These are phyloP conservation scores for Phaffomyces opuntiae DNA, from an alignment of 805 yeast species.

Conservation along the genomic window DNA sequence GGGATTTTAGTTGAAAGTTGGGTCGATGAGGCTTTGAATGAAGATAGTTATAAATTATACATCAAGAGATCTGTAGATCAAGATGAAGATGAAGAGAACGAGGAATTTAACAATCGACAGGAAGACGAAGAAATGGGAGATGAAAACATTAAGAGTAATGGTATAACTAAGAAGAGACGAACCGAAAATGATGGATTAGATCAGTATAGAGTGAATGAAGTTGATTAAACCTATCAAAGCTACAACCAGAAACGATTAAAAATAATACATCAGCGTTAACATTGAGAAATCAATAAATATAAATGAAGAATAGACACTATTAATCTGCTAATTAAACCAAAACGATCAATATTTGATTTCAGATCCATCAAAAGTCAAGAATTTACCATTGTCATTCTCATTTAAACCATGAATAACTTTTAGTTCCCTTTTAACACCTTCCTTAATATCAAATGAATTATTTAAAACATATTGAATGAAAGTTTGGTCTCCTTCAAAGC, in stretches of 20 bases:
- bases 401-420: slow-evolving; percentile 10
- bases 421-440: slow-evolving; percentile 15
- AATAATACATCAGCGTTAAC: too few relatives aligned
- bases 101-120: too few relatives aligned
- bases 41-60: slow-evolving; percentile 1
- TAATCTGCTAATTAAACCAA: too few relatives aligned
- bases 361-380: slow-evolving; percentile 14
- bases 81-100: background rate
- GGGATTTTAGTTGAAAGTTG: slow-evolving; percentile 32
- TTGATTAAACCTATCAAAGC: too few relatives aligned
- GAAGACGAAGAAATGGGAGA: too few relatives aligned
- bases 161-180: too few relatives aligned
- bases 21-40: slow-evolving; percentile 22
- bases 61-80: background rate
- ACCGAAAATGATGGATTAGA: too few relatives aligned
- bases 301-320: too few relatives aligned
- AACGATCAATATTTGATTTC: slow-evolving; percentile 11
- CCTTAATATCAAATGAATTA: slow-evolving; percentile 8
- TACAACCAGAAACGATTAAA: too few relatives aligned
- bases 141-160: too few relatives aligned
- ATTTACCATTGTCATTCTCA: slow-evolving; percentile 14
- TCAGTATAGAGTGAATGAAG: too few relatives aligned
- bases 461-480: slow-evolving; percentile 9
- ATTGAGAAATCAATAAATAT: too few relatives aligned
- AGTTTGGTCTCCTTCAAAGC: slow-evolving; percentile 10